These are phyloP conservation scores for Clitoria ternatea DNA, from an alignment of 306 rosid species.

Conservation along the genomic window DNA sequence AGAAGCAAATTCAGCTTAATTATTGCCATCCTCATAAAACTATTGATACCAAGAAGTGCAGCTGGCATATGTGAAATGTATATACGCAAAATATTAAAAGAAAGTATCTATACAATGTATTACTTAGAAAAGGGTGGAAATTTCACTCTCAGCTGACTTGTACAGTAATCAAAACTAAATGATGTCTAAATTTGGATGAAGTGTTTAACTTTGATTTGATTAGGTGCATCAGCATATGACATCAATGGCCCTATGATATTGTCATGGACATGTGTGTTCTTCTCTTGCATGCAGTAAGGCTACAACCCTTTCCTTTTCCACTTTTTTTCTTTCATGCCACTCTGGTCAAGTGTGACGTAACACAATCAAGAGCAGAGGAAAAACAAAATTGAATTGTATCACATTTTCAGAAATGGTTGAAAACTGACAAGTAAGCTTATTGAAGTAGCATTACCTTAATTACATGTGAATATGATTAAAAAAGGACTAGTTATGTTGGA, in stretches of 20 bases:
- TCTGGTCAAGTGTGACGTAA: neutral
- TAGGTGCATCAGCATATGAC: neutral
- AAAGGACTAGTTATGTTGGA: too few relatives aligned
- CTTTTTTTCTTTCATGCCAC: neutral
- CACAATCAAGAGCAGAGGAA: neutral
- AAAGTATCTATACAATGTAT: neutral
- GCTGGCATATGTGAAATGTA: neutral
- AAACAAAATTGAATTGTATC: neutral
- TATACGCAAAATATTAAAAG: neutral
- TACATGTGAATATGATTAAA: too few relatives aligned
- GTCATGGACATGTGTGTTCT: neutral
- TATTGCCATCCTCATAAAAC: neutral
- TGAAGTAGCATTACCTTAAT: neutral
- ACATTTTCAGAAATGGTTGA: neutral
- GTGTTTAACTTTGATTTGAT: neutral
- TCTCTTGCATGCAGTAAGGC: neutral
- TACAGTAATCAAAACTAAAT: neutral
- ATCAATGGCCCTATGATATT: neutral
- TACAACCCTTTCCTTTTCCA: neutral
- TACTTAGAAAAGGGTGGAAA: neutral
- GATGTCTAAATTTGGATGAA: neutral
- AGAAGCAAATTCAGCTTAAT: conserved; percentile 4
- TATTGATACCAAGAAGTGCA: neutral
- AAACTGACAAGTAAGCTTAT: neutral
- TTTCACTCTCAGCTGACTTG: neutral